These are phyloP conservation scores for Cerioporus squamosus DNA, from an alignment of 1,284 basidiomycete genomes.

Conservation along the genomic window DNA sequence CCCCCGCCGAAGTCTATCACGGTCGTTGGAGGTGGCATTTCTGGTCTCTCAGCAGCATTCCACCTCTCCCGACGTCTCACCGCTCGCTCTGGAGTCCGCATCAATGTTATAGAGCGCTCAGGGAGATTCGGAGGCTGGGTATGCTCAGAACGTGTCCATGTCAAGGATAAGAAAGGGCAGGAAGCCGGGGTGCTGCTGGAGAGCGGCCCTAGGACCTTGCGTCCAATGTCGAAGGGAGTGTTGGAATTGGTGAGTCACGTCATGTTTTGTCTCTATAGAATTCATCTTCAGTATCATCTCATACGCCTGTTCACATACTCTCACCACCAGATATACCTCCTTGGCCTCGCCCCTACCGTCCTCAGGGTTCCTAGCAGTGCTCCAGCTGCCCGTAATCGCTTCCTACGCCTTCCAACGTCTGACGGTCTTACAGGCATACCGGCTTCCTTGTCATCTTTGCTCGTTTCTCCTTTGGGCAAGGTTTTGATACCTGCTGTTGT, in stretches of 20 bases:
- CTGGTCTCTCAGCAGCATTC: conserved; percentile 83
- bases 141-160: conserved; percentile 58
- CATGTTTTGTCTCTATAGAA: too few relatives aligned
- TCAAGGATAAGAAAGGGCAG: conserved; percentile 43
- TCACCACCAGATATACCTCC: conserved; percentile 66
- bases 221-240: conserved; percentile 74
- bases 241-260: conserved; percentile 79
- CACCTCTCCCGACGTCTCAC: conserved; percentile 72
- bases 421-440: conserved; percentile 52
- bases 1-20: conserved; percentile 44
- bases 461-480: conserved; percentile 52
- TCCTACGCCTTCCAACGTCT: conserved; percentile 64
- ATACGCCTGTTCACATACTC: neutral
- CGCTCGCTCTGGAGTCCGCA: conserved; percentile 42
- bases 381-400: conserved; percentile 76
- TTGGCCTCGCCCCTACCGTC: conserved; percentile 62
- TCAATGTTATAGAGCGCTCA: conserved; percentile 75
- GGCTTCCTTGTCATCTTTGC: conserved; percentile 45
- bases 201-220: conserved; percentile 81
- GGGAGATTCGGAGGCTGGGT: conserved; percentile 86
- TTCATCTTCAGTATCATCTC: neutral
- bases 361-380: conserved; percentile 68
- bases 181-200: conserved; percentile 65
- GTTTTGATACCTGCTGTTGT: conserved; percentile 59
- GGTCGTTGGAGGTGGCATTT: conserved; percentile 82